Base-by-base conservation (phyloP, 1,139 yeast species). In the Magnusiomyces tetraspermus region DNA sequence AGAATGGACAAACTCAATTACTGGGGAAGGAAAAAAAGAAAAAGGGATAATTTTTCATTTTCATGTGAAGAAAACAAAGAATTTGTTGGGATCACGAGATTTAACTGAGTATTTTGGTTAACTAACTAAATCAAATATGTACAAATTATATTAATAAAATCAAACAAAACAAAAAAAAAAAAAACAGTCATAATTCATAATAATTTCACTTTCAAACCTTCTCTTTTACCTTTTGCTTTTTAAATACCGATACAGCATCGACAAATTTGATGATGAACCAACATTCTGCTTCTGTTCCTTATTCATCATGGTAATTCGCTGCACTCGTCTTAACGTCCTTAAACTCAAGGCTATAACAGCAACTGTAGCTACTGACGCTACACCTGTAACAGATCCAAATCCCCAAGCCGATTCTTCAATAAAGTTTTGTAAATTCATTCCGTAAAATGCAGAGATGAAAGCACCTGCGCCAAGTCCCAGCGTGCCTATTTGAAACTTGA, bases 381-480 rank as follows among this genome's bases (percentile, higher is more conserved):
- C 66, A 0, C 70, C 75, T 26, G 89, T 79, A 11, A 87, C 85
- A 0, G 76, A 68, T 0, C 77, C 79, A 66, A 85, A 87, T 1
- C 95, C 95, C 59, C 74, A 68, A 40, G 71, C 67, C 2, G 87
- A 77, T 41, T 89, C 95, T 67, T 94, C 99, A 19, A 92, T 83
- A 63, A 83, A 89, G 63, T 92, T 94, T 62, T 85, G 84, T 67
- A 94, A 72, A 66, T 94, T 94, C 98, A 94, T 94, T 42, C 99
- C 99, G 66, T 89, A 94, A 55, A 92, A 74, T 0, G 97, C 96
- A 1, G 92, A 80, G n/a, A 85, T 67, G 23, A 83, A 70, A 0
- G 87, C 83, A 1, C 96, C 96, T 15, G 90, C 89, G 2, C 96
- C 83, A 54, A 85, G 76, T 0, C 96, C 96, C 49, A 94, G 69